A percentile compares a stretch with the other conserved stretches of the same genome.
These are phyloP conservation scores for Miscanthus sacchariflorus DNA, from an alignment of 202 grass and related monocot genomes.

Conservation along the genomic window DNA sequence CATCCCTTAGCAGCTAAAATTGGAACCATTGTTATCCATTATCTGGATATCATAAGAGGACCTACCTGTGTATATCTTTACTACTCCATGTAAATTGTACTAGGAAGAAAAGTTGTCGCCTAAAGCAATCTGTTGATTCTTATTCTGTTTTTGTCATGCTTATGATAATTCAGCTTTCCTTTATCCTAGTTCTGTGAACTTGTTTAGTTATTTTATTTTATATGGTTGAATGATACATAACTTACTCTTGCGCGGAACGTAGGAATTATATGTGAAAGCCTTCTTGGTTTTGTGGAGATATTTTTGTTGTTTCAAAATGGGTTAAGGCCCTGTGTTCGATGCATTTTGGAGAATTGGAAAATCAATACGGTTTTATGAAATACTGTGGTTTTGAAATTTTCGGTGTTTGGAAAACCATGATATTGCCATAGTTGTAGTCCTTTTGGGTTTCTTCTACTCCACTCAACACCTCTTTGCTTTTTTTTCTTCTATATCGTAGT, in stretches of 20 bases:
- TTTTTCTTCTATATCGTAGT: no score
- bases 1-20: conserved; percentile 53
- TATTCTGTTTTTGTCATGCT: not conserved
- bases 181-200: not conserved
- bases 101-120: not conserved
- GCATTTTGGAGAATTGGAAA: not conserved
- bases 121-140: conserved; percentile 28
- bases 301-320: not conserved
- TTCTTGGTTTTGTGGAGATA: no score
- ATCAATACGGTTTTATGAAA: not conserved
- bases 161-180: not conserved
- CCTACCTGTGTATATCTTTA: conserved; percentile 16
- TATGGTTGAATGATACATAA: not conserved
- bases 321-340: not conserved
- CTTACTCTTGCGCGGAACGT: not conserved
- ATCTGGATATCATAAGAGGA: not conserved
- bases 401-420: no score
- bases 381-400: no score
- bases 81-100: conserved; percentile 33
- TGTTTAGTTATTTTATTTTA: not conserved
- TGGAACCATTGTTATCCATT: not conserved
- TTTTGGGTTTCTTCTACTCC: no score
- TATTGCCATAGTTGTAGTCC: no score
- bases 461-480: no score
- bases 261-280: not conserved